Conservation (phyloP, 2,329 filamentous ascomycete genomes). For the Stachybotrys chartarum region DNA sequence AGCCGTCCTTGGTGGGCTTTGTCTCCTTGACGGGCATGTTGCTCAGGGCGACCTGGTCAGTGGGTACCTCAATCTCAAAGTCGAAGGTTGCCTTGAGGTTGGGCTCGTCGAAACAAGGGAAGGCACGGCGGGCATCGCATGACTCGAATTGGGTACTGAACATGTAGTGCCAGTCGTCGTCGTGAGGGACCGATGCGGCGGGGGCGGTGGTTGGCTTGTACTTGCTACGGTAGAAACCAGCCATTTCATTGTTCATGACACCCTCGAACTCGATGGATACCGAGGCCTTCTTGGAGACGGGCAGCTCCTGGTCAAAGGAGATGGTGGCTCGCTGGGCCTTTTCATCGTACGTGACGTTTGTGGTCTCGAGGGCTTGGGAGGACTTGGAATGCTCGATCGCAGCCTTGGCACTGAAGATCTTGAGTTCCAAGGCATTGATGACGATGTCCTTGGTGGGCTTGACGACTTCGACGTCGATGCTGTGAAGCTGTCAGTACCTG, state of each 20-base stretch:
- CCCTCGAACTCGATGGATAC: conserved; percentile 71
- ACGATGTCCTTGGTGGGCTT: conserved; percentile 69
- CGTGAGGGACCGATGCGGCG: conserved; percentile 70
- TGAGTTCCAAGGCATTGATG: conserved; percentile 80
- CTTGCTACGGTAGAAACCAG: conserved; percentile 87
- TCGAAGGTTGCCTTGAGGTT: conserved; percentile 96
- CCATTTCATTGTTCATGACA: conserved; percentile 83
- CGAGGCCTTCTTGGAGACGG: conserved; percentile 56
- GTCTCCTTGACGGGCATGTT: conserved; percentile 88
- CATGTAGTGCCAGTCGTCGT: conserved; percentile 63
- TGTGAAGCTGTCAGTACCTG: conserved; percentile 19
- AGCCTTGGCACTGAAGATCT: conserved; percentile 60
- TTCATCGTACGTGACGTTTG: conserved; percentile 70
- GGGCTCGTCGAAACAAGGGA: conserved; percentile 97
- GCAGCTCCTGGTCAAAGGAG: conserved; percentile 64
- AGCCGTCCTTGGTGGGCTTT: conserved; percentile 52
- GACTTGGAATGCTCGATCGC: conserved; percentile 50
- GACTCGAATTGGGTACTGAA: conserved; percentile 97
- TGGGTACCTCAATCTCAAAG: conserved; percentile 84
- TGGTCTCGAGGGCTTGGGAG: conserved; percentile 50
- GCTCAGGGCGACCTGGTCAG: conserved; percentile 80
- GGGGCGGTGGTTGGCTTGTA: conserved; percentile 76
- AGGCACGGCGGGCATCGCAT: conserved; percentile 87
- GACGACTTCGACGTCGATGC: conserved; percentile 68
- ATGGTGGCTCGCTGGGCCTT: conserved; percentile 79